Percentiles rank a stretch among this genome's conserved stretches.
phyloP scores from a whole-genome alignment of 2,329 filamentous ascomycete genomes.

The Neofusicoccum cordaticola region DNA sequence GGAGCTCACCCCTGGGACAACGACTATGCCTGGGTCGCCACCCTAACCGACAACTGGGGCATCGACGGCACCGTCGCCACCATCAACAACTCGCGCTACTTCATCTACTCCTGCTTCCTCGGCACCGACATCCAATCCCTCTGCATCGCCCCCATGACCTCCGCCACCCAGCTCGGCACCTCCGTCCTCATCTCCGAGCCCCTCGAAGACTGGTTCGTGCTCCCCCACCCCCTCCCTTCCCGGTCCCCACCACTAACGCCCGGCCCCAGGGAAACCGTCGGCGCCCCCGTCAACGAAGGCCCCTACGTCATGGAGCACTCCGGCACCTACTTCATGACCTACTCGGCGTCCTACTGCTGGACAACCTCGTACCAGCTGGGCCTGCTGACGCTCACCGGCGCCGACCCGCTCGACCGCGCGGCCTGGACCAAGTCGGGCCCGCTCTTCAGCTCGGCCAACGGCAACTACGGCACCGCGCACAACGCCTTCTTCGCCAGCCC shows the following conservation, averaged over 20 bases:
- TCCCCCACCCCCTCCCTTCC: not conserved
- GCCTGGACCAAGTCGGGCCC: slow-evolving; percentile 56
- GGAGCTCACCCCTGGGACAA: slow-evolving; percentile 52
- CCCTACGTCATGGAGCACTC: slow-evolving; percentile 52
- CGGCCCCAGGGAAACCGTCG: slow-evolving; percentile 41
- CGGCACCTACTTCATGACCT: slow-evolving; percentile 53
- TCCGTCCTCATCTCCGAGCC: slow-evolving; percentile 52
- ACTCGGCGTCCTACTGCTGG: slow-evolving; percentile 58
- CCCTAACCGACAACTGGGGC: slow-evolving; percentile 50
- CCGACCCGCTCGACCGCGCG: slow-evolving; percentile 44
- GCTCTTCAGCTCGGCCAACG: slow-evolving; percentile 53
- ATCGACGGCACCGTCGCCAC: slow-evolving; percentile 56
- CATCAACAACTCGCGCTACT: slow-evolving; percentile 50
- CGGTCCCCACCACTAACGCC: not conserved
- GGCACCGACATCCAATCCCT: slow-evolving; percentile 43
- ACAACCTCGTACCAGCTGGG: slow-evolving; percentile 54
- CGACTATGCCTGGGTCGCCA: slow-evolving; percentile 48
- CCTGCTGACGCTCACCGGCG: slow-evolving; percentile 50
- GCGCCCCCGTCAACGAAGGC: slow-evolving; percentile 55
- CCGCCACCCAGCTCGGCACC: slow-evolving; percentile 45
- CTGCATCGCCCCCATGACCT: slow-evolving; percentile 42
- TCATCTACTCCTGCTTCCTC: slow-evolving; percentile 53
- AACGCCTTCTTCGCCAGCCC: slow-evolving; percentile 58
- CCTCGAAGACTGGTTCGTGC: slow-evolving; percentile 43
- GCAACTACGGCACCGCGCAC: slow-evolving; percentile 58